These are phyloP conservation scores for Diversispora eburnea DNA, from an alignment of 192 early-diverging fungal species.

Conservation along the genomic window DNA sequence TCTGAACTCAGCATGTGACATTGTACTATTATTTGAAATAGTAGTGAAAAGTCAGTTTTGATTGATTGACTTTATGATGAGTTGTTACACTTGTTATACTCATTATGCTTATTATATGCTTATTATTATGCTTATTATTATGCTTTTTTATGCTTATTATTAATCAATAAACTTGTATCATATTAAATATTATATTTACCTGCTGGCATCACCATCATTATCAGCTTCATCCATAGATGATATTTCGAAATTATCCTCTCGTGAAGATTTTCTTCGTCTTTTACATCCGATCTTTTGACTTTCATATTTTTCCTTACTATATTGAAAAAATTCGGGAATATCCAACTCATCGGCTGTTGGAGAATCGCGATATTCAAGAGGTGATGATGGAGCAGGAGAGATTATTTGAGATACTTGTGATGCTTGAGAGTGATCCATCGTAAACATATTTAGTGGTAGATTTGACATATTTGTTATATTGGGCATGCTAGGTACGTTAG, in stretches of 20 bases:
- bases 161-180: no score
- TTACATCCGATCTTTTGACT: slow-evolving; percentile 15
- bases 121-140: no score
- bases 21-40: background rate
- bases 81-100: no score
- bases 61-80: no score
- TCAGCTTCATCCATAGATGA: slow-evolving; percentile 25
- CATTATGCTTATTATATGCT: no score
- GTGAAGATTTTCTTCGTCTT: slow-evolving; percentile 5
- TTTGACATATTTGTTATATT: no score
- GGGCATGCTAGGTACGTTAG: no score
- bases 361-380: slow-evolving; percentile 22
- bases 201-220: slow-evolving; percentile 7
- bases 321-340: slow-evolving; percentile 28
- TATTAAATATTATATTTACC: slow-evolving; percentile 1
- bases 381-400: background rate
- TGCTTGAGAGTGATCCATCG: no score
- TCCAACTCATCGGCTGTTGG: slow-evolving; percentile 20
- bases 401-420: no score
- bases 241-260: slow-evolving; percentile 14
- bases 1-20: slow-evolving; percentile 40
- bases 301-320: slow-evolving; percentile 31
- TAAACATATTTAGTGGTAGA: no score
- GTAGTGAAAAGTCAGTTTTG: no score
- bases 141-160: no score